phyloP scores from a whole-genome alignment of 257 asterid species.

The Salvia miltiorrhiza region DNA sequence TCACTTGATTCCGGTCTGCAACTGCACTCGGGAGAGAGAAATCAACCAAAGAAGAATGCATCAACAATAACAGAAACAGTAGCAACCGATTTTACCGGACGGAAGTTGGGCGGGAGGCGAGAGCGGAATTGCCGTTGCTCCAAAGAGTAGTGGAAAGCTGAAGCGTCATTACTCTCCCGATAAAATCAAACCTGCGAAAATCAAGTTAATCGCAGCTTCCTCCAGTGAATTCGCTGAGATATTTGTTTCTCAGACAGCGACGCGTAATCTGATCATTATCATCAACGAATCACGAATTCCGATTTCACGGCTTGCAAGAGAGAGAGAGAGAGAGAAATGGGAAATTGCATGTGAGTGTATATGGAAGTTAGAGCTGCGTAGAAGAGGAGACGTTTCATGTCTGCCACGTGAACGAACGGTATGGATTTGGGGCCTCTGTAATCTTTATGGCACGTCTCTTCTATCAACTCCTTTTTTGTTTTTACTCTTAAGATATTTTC shows the following conservation, averaged over 20 bases:
- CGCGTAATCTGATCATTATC: background rate
- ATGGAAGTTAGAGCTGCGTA: constrained; percentile 31
- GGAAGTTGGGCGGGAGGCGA: background rate
- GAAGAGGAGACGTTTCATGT: constrained; percentile 29
- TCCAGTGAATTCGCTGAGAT: background rate
- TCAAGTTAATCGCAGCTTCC: background rate
- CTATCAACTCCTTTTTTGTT: background rate
- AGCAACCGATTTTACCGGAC: constrained; percentile 18
- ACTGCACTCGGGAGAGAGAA: background rate
- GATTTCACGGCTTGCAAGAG: background rate
- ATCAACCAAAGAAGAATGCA: constrained; percentile 1
- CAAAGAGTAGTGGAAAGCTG: constrained; percentile 22
- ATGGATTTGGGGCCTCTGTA: background rate
- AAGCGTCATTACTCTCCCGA: constrained; percentile 22
- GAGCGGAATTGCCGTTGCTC: constrained; percentile 22
- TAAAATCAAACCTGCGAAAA: background rate
- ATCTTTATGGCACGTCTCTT: background rate
- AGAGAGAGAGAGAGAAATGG: background rate
- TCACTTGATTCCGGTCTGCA: constrained; percentile 26
- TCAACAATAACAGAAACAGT: background rate
- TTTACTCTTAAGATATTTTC: background rate
- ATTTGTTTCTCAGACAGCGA: background rate
- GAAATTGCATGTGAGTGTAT: background rate
- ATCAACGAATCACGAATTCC: background rate
- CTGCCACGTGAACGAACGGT: constrained; percentile 36